Evolutionary conservation across 495 filamentous ascomycete species (phyloP).

Genomic region (Penicillium daleae): DNA sequence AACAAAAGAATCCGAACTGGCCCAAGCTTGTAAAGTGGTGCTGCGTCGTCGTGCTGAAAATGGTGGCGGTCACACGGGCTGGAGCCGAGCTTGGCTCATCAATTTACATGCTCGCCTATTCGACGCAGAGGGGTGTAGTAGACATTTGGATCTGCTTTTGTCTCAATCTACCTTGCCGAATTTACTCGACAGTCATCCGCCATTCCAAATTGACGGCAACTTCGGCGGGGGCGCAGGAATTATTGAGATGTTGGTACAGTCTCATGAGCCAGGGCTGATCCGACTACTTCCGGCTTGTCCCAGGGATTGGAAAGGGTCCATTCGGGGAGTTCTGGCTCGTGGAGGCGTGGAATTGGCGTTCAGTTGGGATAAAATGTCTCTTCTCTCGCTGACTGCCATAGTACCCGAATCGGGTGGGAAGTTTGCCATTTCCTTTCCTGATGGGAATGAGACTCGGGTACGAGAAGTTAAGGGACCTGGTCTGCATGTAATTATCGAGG

Average conservation of each 20-base stretch:
- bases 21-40: constrained; percentile 42
- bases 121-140: constrained; percentile 37
- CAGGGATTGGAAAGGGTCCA: constrained; percentile 36
- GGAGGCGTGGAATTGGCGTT: constrained; percentile 48
- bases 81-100: constrained; percentile 54
- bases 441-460: constrained; percentile 17
- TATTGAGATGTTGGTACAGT: constrained; percentile 56
- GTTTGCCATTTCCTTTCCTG: constrained; percentile 27
- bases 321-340: constrained; percentile 45
- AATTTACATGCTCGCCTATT: constrained; percentile 40
- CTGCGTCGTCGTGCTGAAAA: constrained; percentile 41
- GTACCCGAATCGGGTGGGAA: constrained; percentile 1
- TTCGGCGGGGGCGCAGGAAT: constrained; percentile 54
- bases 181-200: constrained; percentile 47
- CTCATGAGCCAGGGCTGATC: constrained; percentile 46
- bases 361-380: constrained; percentile 32
- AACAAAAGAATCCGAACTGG: constrained; percentile 28
- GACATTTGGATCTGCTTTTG: constrained; percentile 42
- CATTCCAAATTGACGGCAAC: constrained; percentile 59
- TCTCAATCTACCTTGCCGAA: constrained; percentile 45
- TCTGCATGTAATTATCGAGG: constrained; percentile 2
- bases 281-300: constrained; percentile 51
- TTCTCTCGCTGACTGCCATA: neutral
- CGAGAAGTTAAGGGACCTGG: constrained; percentile 17
- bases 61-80: constrained; percentile 53